Evolutionary conservation across 306 rosid species (phyloP), one percentile per base, ranked within the genome.

Genomic region (Phaseolus lunatus): DNA sequence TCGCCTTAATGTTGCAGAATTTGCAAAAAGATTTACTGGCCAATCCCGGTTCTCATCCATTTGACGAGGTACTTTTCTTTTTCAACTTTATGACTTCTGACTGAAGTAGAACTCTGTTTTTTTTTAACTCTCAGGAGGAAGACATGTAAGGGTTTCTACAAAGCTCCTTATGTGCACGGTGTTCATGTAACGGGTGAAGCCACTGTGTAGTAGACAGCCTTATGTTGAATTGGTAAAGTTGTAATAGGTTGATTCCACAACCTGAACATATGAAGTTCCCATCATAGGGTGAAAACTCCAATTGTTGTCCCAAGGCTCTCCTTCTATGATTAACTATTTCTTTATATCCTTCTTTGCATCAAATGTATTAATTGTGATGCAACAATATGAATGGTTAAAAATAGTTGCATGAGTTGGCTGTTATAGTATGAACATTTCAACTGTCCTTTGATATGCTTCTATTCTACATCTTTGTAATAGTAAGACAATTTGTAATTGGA

Each of bases 11-110:
- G 43, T 39, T 75, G 72, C 89, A 95, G 98, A 90, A 80, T 33
- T 82, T 92, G 83, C 97, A 95, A 87, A 80, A 92, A 62, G 89
- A 86, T 29, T 81, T 95, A 57, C 73, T 22, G 83, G 81, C 87
- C 56, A 95, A 88, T 37, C 91, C 97, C 3, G 96, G 84, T 23
- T 84, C 94, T 78, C 97, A 77, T 83, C 87, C 97, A 66, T 95
- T 95, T 88, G 93, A 92, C 18, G 94, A 92, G 97, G 99, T 95
- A 79, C 68, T 78, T 67, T 3, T 71, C 49, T 33, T 68, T 81
- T 56, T 22, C 22, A 72, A 11, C 47, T 53, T 64, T 57, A n/a
- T 76, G 45, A 49, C 63, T 83, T 76, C 22, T n/a, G n/a, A n/a
- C n/a, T 29, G 15, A 37, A 13, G 53, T 57, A 41, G 19, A 33